These are phyloP conservation scores for Rugosomyces carneus DNA, from an alignment of 1,284 basidiomycete genomes.

Conservation along the genomic window DNA sequence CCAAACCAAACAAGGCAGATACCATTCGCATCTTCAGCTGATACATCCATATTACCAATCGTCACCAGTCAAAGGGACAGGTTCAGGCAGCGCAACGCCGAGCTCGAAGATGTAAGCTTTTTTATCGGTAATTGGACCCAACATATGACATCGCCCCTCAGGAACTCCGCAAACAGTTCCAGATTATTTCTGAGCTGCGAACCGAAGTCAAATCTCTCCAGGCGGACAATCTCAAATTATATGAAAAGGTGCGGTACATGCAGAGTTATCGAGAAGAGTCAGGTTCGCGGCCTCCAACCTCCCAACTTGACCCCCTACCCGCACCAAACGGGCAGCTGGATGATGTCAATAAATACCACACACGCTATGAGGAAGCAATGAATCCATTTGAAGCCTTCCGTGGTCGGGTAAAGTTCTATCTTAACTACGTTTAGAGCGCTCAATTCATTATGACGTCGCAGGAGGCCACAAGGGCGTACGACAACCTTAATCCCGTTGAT, in stretches of 20 bases:
- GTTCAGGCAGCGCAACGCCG: slow-evolving; percentile 92
- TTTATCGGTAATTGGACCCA: background rate
- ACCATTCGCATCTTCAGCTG: slow-evolving; percentile 68
- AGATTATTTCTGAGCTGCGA: slow-evolving; percentile 86
- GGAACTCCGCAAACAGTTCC: slow-evolving; percentile 93
- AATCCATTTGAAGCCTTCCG: slow-evolving; percentile 98
- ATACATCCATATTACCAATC: slow-evolving; percentile 90
- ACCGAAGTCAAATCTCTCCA: slow-evolving; percentile 86
- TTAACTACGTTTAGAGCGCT: background rate
- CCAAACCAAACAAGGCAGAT: slow-evolving; percentile 46
- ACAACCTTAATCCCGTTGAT: slow-evolving; percentile 89
- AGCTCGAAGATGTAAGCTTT: slow-evolving; percentile 79
- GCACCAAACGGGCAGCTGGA: slow-evolving; percentile 41
- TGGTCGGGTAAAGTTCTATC: slow-evolving; percentile 66
- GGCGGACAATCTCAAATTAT: slow-evolving; percentile 89
- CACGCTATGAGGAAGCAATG: slow-evolving; percentile 92
- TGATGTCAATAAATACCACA: slow-evolving; percentile 85
- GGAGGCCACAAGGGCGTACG: slow-evolving; percentile 91
- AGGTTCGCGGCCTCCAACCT: slow-evolving; percentile 39
- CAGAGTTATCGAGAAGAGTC: slow-evolving; percentile 84
- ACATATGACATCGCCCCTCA: slow-evolving; percentile 24
- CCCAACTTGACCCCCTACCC: slow-evolving; percentile 66
- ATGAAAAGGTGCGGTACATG: slow-evolving; percentile 96
- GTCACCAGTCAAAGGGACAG: slow-evolving; percentile 95
- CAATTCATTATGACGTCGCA: slow-evolving; percentile 25